Evolutionary conservation across 208 protist species (phyloP).

Genomic region (Trypanosoma mega): DNA sequence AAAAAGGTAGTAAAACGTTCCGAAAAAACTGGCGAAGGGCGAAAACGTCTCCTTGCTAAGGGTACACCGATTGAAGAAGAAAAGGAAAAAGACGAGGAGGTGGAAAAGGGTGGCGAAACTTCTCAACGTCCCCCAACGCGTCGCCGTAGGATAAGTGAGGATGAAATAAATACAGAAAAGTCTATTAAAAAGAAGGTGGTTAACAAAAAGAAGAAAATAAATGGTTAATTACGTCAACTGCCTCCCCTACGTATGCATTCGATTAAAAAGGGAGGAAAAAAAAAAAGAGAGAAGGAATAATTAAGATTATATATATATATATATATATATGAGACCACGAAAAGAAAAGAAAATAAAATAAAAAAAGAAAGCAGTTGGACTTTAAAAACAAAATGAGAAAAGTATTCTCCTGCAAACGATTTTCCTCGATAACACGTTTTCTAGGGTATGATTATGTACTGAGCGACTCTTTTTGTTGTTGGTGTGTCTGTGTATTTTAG

Average conservation of each 20-base stretch:
- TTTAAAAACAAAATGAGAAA: too few relatives aligned
- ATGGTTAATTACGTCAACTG: neutral
- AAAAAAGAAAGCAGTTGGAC: neutral
- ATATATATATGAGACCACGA: neutral
- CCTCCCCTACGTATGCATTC: neutral
- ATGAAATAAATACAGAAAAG: neutral
- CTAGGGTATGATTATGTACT: too few relatives aligned
- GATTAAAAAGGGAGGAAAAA: neutral
- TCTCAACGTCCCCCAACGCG: neutral
- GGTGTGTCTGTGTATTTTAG: too few relatives aligned
- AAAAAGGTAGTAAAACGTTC: too few relatives aligned
- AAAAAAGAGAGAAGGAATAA: neutral
- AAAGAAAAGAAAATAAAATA: conserved; percentile 9
- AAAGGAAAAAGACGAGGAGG: too few relatives aligned
- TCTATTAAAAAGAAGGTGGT: neutral
- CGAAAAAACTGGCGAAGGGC: too few relatives aligned
- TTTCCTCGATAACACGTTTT: too few relatives aligned
- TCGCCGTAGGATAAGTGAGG: neutral
- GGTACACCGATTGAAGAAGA: too few relatives aligned
- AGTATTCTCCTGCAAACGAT: conserved; percentile 10
- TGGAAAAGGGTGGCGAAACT: neutral
- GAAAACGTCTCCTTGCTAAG: too few relatives aligned
- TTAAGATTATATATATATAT: neutral
- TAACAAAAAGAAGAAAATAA: neutral
- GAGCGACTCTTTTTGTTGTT: too few relatives aligned